A percentile compares a stretch with the other conserved stretches of the same genome.
phyloP scores from a whole-genome alignment of 192 early-diverging fungal genomes.

The Pecoramyces ruminantium region DNA sequence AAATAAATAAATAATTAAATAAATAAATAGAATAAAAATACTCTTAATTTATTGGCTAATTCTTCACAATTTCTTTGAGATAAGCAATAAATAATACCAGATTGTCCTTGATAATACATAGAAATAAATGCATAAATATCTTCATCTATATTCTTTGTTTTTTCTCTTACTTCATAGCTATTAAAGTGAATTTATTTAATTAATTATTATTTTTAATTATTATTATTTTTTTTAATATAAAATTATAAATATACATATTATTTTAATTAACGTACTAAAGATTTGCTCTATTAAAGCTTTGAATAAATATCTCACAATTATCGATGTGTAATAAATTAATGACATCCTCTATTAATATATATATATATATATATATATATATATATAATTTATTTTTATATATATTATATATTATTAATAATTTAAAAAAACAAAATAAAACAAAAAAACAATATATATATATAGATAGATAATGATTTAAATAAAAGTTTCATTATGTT shows the following conservation, averaged over 20 bases:
- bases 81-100: slow-evolving; percentile 85
- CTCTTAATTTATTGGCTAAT: slow-evolving; percentile 48
- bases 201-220: too few species aligned
- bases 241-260: slow-evolving; percentile 5
- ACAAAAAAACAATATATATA: too few species aligned
- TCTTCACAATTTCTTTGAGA: slow-evolving; percentile 67
- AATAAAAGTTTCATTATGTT: too few species aligned
- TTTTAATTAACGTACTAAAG: slow-evolving; percentile 26
- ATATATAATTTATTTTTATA: too few species aligned
- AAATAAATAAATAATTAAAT: too few species aligned
- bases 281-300: slow-evolving; percentile 80
- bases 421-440: too few species aligned
- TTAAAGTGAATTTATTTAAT: neutral
- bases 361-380: too few species aligned
- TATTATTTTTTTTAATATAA: too few species aligned
- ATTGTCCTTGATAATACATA: slow-evolving; percentile 34
- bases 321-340: slow-evolving; percentile 50
- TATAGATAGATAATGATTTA: too few species aligned
- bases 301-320: slow-evolving; percentile 49
- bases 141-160: slow-evolving; percentile 37
- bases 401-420: too few species aligned
- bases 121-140: slow-evolving; percentile 60
- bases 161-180: slow-evolving; percentile 33
- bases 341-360: slow-evolving; percentile 58
- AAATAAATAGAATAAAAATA: slow-evolving; percentile 1